Conservation (phyloP, 805 yeast genomes). For the Barnettozyma pratensis region DNA sequence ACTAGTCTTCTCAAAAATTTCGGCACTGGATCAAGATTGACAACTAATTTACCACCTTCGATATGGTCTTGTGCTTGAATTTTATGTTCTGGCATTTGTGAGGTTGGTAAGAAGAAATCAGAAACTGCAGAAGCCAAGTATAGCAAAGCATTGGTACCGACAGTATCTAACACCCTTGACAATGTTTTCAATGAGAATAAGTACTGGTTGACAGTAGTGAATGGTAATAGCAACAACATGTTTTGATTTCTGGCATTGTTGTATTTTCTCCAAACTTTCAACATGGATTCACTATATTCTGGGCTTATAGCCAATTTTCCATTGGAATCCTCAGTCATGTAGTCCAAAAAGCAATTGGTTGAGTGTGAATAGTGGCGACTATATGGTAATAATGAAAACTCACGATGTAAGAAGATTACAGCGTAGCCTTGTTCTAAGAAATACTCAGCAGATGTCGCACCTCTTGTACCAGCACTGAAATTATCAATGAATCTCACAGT, state of each 20-base stretch:
- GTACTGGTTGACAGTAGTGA: constrained; percentile 93
- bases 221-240: constrained; percentile 60
- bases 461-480: constrained; percentile 96
- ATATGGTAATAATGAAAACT: constrained; percentile 86
- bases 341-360: constrained; percentile 81
- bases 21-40: constrained; percentile 93
- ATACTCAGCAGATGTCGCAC: constrained; percentile 93
- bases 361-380: constrained; percentile 87
- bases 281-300: constrained; percentile 57
- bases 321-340: constrained; percentile 48
- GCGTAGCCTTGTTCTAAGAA: constrained; percentile 83
- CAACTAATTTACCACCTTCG: constrained; percentile 64
- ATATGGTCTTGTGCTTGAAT: constrained; percentile 71
- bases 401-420: constrained; percentile 88
- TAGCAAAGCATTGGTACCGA: constrained; percentile 61
- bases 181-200: constrained; percentile 73
- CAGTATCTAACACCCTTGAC: constrained; percentile 51
- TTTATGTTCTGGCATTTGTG: constrained; percentile 87
- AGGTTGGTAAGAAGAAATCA: constrained; percentile 87
- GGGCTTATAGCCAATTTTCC: constrained; percentile 59
- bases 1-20: constrained; percentile 85
- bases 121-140: constrained; percentile 97
- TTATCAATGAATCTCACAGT: constrained; percentile 96
- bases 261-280: constrained; percentile 51
- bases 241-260: constrained; percentile 30